Conservation (phyloP, 1,284 basidiomycete genomes). For the Microbotryum lychnidis-dioicae region DNA sequence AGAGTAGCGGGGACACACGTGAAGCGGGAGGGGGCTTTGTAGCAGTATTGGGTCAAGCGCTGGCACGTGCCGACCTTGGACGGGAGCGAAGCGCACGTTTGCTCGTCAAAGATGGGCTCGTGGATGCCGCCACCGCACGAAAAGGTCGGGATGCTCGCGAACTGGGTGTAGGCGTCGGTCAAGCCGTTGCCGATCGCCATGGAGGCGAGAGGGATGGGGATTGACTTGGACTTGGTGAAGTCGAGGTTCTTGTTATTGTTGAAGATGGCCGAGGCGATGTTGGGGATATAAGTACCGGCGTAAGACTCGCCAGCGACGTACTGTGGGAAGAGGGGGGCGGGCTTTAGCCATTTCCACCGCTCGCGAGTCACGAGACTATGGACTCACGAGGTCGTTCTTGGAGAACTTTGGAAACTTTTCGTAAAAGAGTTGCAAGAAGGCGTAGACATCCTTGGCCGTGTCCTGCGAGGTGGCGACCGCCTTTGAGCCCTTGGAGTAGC, state of each 20-base stretch:
- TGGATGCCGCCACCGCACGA: constrained; percentile 52
- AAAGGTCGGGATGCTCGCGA: constrained; percentile 60
- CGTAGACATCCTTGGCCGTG: constrained; percentile 76
- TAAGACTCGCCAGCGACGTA: constrained; percentile 48
- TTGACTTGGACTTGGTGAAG: constrained; percentile 35
- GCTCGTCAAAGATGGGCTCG: constrained; percentile 40
- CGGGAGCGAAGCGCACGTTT: constrained; percentile 40
- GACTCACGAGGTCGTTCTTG: constrained; percentile 1
- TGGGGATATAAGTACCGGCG: constrained; percentile 69
- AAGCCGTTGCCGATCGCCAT: constrained; percentile 73
- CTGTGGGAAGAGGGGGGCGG: constrained; percentile 32
- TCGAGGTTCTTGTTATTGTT: constrained; percentile 55
- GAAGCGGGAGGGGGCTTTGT: constrained; percentile 42
- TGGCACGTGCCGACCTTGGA: constrained; percentile 41
- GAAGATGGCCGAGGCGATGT: constrained; percentile 67
- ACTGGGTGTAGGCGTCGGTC: constrained; percentile 56
- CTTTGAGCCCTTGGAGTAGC: constrained; percentile 66
- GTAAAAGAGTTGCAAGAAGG: constrained; percentile 82
- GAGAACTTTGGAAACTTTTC: constrained; percentile 33
- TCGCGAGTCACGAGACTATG: not conserved
- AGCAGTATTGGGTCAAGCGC: constrained; percentile 38
- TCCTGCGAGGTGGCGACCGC: constrained; percentile 63
- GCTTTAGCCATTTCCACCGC: constrained; percentile 8
- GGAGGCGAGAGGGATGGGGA: constrained; percentile 63
- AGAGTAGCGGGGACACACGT: constrained; percentile 51